These are phyloP conservation scores for Choiromyces venosus DNA, from an alignment of 495 filamentous ascomycete genomes.

Conservation along the genomic window DNA sequence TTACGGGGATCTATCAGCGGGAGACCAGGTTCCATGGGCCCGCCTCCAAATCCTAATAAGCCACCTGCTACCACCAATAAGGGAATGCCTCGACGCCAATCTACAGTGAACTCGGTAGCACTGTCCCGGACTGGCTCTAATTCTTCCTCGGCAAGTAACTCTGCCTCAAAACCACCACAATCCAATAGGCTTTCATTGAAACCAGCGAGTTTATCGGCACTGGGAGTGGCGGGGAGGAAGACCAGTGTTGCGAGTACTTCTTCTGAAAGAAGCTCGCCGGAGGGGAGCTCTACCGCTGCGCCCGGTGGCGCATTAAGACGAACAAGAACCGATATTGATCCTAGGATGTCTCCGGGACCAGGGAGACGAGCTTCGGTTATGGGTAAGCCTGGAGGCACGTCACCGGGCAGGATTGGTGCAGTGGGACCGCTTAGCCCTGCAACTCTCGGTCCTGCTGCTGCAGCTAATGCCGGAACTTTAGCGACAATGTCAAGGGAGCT, in stretches of 20 bases:
- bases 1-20: conserved; percentile 8
- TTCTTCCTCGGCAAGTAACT: conserved; percentile 25
- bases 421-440: conserved; percentile 27
- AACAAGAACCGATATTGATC: conserved; percentile 28
- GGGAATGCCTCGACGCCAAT: conserved; percentile 20
- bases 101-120: conserved; percentile 29
- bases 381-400: conserved; percentile 20
- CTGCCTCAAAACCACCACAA: conserved; percentile 7
- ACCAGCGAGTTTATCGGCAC: conserved; percentile 22
- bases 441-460: conserved; percentile 38
- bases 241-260: conserved; percentile 22
- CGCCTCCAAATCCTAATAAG: conserved; percentile 48
- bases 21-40: conserved; percentile 63
- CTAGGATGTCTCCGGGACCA: conserved; percentile 9
- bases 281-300: conserved; percentile 10
- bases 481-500: conserved; percentile 55
- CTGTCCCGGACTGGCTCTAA: conserved; percentile 35
- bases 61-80: conserved; percentile 27
- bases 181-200: conserved; percentile 31
- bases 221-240: conserved; percentile 21
- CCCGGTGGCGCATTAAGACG: conserved; percentile 22
- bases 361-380: conserved; percentile 31
- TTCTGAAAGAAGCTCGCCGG: conserved; percentile 32
- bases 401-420: conserved; percentile 14
- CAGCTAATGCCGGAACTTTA: conserved; percentile 43